Base-by-base conservation (phyloP, 768 basidiomycete genomes). In the Trametes gibbosa region DNA sequence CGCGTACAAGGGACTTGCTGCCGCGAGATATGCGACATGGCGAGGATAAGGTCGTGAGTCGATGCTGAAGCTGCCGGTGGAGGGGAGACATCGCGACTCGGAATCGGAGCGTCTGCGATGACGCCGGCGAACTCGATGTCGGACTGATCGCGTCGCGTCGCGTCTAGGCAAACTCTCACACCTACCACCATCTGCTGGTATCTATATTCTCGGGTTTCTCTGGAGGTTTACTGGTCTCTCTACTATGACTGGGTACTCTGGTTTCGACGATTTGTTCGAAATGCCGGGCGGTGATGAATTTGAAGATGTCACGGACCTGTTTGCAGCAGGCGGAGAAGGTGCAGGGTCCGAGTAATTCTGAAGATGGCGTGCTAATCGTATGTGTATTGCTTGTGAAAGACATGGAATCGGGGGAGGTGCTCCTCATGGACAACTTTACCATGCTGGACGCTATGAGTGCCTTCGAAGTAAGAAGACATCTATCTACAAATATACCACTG, bases 391-490 rank as follows among this genome's bases (percentile, higher is more conserved):
- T 42, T 24, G n/a, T 8, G 24, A 5, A 50, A 83, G 92, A 84
- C 41, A 84, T 96, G 82, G 76, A 80, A 29, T 74, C 79, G 0
- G 85, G 84, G 13, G 78, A 78, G 37, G 74, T 93, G 58, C 59
- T 94, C 6, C 79, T 92, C 34, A 84, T 84, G 66, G 81, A 85
- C 0, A 83, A 81, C 29, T 88, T 92, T 64, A 82, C 84, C 17
- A 77, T 96, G 47, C 81, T 87, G 61, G 95, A 98, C 61, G 87
- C 92, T n/a, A 96, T 98, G 94, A 90, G 89, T 65, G 90, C 92
- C 14, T 85, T 97, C 54, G 90, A 95, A 82, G 92, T 90, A 69
- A 23, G 21, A 2, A 13, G 14, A 7, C 1, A 50, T 27, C 57
- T 56, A 42, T 48, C 39, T 45, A 25, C 14, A 27, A 62, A 48